These are phyloP conservation scores for Eimeria acervulina DNA, from an alignment of 169 alveolate genomes.

Conservation along the genomic window DNA sequence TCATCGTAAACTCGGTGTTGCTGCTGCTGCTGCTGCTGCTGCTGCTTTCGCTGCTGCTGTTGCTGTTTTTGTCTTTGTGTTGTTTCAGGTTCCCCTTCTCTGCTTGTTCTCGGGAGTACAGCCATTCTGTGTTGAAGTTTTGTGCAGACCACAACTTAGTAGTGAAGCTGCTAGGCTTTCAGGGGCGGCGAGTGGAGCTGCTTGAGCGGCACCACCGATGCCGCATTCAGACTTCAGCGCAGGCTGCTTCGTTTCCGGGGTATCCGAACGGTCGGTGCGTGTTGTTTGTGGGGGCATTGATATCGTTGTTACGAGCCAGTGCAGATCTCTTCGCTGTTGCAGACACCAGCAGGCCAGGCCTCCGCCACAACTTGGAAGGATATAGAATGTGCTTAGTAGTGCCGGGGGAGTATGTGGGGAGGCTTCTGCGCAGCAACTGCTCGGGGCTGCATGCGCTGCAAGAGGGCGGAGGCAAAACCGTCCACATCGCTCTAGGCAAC, in stretches of 20 bases:
- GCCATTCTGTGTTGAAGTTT: conserved; percentile 69
- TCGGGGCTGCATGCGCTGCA: conserved; percentile 81
- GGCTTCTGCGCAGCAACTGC: conserved; percentile 79
- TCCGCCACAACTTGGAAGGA: conserved; percentile 59
- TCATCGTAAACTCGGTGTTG: no score
- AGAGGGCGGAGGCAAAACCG: conserved; percentile 76
- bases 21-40: no score
- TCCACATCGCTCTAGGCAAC: conserved; percentile 75
- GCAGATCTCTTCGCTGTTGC: conserved; percentile 78
- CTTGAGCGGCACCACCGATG: conserved; percentile 70
- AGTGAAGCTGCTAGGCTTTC: conserved; percentile 77
- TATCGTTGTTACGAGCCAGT: conserved; percentile 59
- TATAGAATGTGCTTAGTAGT: conserved; percentile 77
- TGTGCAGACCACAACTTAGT: conserved; percentile 82
- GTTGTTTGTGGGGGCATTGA: conserved; percentile 58
- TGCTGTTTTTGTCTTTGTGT: background rate
- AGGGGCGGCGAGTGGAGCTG: conserved; percentile 73
- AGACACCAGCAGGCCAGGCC: conserved; percentile 78
- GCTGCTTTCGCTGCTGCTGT: background rate
- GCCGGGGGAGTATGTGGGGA: conserved; percentile 77
- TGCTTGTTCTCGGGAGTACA: conserved; percentile 26
- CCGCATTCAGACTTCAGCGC: conserved; percentile 78
- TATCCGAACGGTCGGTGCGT: conserved; percentile 82
- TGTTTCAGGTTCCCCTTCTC: conserved; percentile 68
- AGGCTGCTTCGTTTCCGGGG: conserved; percentile 78